Evolutionary conservation across 1,139 yeast genomes (phyloP).

Genomic region (Blastobotrys elegans): DNA sequence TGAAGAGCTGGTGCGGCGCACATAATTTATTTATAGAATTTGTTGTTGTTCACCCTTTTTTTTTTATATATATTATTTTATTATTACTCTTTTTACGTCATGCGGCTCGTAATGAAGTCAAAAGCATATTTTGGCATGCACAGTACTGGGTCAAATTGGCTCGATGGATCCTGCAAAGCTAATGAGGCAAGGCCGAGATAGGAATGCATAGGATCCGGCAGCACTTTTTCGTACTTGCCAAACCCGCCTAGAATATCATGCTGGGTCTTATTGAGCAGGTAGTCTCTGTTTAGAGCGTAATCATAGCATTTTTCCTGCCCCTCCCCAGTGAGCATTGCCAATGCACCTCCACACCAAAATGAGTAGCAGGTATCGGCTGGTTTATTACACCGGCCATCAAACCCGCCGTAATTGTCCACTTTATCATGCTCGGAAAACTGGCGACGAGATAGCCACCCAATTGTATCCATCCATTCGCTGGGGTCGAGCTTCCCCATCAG

Average conservation of each 20-base stretch:
- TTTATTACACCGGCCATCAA: constrained; percentile 85
- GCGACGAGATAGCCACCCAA: constrained; percentile 58
- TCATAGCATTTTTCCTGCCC: constrained; percentile 36
- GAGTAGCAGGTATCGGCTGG: constrained; percentile 86
- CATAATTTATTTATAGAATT: background rate
- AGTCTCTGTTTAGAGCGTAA: constrained; percentile 38
- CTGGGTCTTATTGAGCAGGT: constrained; percentile 58
- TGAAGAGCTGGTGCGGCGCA: constrained; percentile 60
- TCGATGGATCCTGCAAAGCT: constrained; percentile 23
- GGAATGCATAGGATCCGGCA: constrained; percentile 49
- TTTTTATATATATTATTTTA: background rate
- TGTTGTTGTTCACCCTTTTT: background rate
- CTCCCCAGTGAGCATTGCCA: constrained; percentile 39
- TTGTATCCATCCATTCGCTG: constrained; percentile 39
- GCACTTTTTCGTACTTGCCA: constrained; percentile 55
- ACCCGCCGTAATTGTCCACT: constrained; percentile 60
- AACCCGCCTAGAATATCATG: constrained; percentile 73
- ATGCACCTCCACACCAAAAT: constrained; percentile 76
- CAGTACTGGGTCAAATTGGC: constrained; percentile 25
- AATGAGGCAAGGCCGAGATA: constrained; percentile 38
- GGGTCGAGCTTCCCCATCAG: constrained; percentile 37
- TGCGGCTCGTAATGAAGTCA: constrained; percentile 9
- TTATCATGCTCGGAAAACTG: constrained; percentile 40
- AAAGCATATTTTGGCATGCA: constrained; percentile 22
- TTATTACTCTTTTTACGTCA: background rate